These are phyloP conservation scores for Paradendryphiella salina DNA, from an alignment of 2,329 filamentous ascomycete species.

Conservation along the genomic window DNA sequence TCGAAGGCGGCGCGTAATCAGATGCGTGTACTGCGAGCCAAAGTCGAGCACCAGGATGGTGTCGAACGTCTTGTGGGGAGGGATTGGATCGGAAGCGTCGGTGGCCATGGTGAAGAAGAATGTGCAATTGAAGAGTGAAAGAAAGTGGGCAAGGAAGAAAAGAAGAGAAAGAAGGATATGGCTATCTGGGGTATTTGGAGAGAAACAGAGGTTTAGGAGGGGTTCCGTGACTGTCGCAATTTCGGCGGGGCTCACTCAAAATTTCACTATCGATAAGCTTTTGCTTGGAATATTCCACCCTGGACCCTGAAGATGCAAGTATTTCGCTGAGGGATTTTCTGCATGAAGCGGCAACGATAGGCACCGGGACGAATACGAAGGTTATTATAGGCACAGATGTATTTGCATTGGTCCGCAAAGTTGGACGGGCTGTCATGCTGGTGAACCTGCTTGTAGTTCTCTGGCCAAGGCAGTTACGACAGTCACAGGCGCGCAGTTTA, in stretches of 20 bases:
- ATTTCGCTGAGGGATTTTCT: too few species aligned
- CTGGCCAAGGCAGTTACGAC: too few species aligned
- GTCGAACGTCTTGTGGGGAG: constrained; percentile 59
- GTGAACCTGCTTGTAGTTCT: too few species aligned
- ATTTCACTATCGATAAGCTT: constrained; percentile 19
- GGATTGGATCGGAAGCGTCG: constrained; percentile 49
- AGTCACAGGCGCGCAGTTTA: too few species aligned
- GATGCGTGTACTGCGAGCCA: constrained; percentile 71
- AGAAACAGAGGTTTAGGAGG: constrained; percentile 10
- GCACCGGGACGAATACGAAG: too few species aligned
- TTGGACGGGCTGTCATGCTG: too few species aligned
- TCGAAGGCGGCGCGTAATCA: constrained; percentile 74
- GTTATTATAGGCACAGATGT: too few species aligned
- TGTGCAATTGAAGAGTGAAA: constrained; percentile 16
- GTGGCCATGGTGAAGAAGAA: constrained; percentile 40
- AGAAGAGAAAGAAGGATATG: constrained; percentile 6
- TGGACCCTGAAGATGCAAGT: too few species aligned
- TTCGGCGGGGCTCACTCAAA: constrained; percentile 10
- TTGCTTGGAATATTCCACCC: too few species aligned
- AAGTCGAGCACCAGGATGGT: constrained; percentile 75
- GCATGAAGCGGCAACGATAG: too few species aligned
- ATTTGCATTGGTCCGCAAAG: too few species aligned
- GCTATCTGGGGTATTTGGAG: constrained; percentile 4
- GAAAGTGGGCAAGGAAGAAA: constrained; percentile 11
- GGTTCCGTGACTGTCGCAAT: constrained; percentile 23